Evolutionary conservation across 164 flowering plant species (phyloP), one percentile per base, ranked within the genome.

Genomic region (Annona cherimola): DNA sequence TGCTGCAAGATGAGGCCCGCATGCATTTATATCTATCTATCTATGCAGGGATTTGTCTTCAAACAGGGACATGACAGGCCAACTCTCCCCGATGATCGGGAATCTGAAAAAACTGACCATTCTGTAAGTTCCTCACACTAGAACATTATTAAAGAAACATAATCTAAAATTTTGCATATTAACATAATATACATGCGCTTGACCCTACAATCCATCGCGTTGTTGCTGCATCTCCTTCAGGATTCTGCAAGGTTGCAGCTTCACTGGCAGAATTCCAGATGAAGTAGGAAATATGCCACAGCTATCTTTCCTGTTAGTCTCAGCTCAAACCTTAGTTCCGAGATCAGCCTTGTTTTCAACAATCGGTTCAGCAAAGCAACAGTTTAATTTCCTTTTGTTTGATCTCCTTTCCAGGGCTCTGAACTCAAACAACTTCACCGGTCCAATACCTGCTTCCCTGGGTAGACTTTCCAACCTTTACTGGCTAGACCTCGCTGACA

Each of bases 401-500:
- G 41, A 57, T 69, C 45, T 46, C 14, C 3, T 67, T 70, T 16
- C 42, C 91, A 94, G 98, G 84, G 96, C 97, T 68, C 77, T 94
- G 73, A 90, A 94, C 68, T 83, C 91, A 4, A 94, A 94, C 80
- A 89, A 89, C 70, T 89, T 92, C 62, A 83, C 81, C 6, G 96
- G 97, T 2, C 54, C 41, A 5, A 90, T 94, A 71, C 99, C 97
- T 55, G 78, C 90, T 62, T 84, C 97, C 54, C 75, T 92, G 74
- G 99, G 99, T 9, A 87, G 76, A n/a, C 92, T 92, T 50, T 81
- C 89, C 42, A 79, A 92, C 19, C 83, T 94, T 40, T 90, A 89
- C 78, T 94, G 97, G 97, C 79, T 94, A 69, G 99, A 94, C 77
- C 66, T 92, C 54, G 90, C 97, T n/a, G 95, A 92, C 66, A 94